phyloP scores from a whole-genome alignment of 371 early-diverging fungal genomes.

The Syncephalis fuscata region DNA sequence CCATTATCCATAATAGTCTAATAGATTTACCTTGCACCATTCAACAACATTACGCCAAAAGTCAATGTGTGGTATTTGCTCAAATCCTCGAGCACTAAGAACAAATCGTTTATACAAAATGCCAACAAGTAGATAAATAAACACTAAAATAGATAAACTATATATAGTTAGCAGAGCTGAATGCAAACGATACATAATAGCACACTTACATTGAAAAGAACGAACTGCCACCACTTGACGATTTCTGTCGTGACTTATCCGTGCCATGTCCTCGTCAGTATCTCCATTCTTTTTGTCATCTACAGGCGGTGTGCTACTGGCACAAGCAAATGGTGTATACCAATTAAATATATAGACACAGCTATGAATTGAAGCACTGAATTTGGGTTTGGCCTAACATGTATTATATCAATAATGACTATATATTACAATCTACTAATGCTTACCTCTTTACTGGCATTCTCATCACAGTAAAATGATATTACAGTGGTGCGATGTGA shows the following conservation, averaged over 20 bases:
- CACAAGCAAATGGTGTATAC: neutral
- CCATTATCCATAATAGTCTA: neutral
- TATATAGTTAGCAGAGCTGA: too few relatives aligned
- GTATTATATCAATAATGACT: neutral
- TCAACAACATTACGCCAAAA: neutral
- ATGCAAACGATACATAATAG: too few relatives aligned
- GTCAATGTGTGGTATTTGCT: neutral
- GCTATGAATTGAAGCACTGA: neutral
- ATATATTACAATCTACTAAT: too few relatives aligned
- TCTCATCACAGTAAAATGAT: neutral
- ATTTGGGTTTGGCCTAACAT: neutral
- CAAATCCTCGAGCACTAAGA: neutral
- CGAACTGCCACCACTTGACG: neutral
- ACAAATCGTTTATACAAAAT: neutral
- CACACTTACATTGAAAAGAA: conserved; percentile 1
- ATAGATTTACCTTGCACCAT: neutral
- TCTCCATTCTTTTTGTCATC: too few relatives aligned
- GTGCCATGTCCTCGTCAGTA: neutral
- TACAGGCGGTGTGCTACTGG: neutral
- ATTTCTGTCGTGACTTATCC: too few relatives aligned
- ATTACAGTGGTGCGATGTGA: neutral
- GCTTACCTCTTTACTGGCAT: neutral
- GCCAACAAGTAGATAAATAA: neutral
- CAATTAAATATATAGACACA: neutral
- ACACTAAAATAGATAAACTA: neutral